A percentile compares a stretch with the other conserved stretches of the same genome.
These are phyloP conservation scores for Rhizophagus sp. DNA, from an alignment of 192 early-diverging fungal genomes.

Conservation along the genomic window DNA sequence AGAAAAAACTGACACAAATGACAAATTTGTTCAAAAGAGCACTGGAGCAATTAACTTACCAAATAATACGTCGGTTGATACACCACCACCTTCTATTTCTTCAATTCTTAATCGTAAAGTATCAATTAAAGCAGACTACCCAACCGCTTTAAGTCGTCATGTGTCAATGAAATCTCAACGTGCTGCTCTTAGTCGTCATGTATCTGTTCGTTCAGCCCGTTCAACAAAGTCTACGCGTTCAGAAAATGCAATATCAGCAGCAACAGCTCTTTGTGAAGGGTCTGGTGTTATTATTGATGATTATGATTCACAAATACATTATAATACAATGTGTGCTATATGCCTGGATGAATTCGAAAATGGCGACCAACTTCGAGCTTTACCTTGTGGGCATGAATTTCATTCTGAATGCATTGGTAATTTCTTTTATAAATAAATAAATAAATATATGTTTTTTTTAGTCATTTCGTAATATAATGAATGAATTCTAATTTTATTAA, in stretches of 20 bases:
- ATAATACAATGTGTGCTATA: slow-evolving; percentile 29
- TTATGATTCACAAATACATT: neutral
- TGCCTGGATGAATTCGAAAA: slow-evolving; percentile 35
- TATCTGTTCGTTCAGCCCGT: neutral
- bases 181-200: neutral
- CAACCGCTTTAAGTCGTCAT: neutral
- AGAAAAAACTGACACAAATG: neutral
- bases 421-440: neutral
- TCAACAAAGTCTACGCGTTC: slow-evolving; percentile 11
- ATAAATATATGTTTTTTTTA: too few relatives aligned
- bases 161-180: neutral
- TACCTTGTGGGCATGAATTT: slow-evolving; percentile 39
- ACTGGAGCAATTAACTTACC: neutral
- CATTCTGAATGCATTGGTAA: slow-evolving; percentile 41
- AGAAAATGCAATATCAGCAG: neutral
- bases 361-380: slow-evolving; percentile 31
- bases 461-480: neutral
- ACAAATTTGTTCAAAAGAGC: neutral
- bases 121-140: neutral
- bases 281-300: neutral
- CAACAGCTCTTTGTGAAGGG: neutral
- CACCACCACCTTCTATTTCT: neutral
- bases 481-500: neutral
- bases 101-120: neutral
- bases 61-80: neutral